Evolutionary conservation across 768 basidiomycete genomes (phyloP), one percentile per base, ranked within the genome.

Genomic region (Leucosporidium creatinivorum): DNA sequence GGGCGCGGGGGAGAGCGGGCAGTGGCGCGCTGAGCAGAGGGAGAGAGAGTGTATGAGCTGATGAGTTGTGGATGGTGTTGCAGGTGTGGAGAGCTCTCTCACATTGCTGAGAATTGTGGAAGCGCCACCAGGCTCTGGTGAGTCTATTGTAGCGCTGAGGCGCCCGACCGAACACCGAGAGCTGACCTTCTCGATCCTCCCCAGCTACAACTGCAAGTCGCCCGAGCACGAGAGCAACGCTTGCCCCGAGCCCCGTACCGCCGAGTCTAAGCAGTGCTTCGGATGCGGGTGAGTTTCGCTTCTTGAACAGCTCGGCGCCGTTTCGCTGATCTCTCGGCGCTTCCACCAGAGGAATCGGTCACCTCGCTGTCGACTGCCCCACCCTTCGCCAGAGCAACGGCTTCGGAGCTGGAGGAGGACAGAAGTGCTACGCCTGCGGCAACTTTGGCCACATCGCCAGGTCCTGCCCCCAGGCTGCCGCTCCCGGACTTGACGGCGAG

Each of bases 131-230:
- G 26, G n/a, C 36, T 44, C 39, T 44, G 39, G 39, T 44, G 15
- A 8, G 39, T 44, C 39, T 13, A 2, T 44, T 3, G 39, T 13
- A 2, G 8, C 15, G 8, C 39, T 44, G 30, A 51, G 15, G 13
- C 48, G 17, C 13, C 23, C 4, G 10, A 31, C 10, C 25, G n/a
- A 67, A 56, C 28, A 61, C 58, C 61, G 58, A 66, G 58, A 61
- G 57, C 49, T 65, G 68, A n/a, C 71, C 66, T 64, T 59, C 8
- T 62, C 62, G 58, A 57, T 66, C 47, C 28, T 62, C 5, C 54
- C 69, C 21, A 69, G 71, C 71, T 72, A 61, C 71, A 72, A 72
- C 71, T 72, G 71, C 59, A 58, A 65, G 39, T 58, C 61, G 60
- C 65, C 67, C 28, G 71, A 68, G 3, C 71, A 72, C 62, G 67